Percentiles rank a stretch among this genome's conserved stretches.
Evolutionary conservation across 495 filamentous ascomycete genomes (phyloP).

Genomic region (Gamarada debralockiae): DNA sequence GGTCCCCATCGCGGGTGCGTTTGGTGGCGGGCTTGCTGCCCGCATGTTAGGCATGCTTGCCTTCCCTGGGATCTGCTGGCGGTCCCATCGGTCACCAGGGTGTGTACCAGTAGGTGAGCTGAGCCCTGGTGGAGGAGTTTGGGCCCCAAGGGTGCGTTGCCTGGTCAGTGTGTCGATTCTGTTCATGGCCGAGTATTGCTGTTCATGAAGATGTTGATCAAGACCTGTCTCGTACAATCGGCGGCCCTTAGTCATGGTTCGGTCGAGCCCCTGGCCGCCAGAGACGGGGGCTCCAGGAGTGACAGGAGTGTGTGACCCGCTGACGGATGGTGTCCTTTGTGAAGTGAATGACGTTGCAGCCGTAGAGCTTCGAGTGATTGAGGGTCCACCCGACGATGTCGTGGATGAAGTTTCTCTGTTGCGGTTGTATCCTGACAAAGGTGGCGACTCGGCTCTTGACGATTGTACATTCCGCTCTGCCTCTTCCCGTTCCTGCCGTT

Average conservation of each 20-base stretch:
- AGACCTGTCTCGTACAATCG: slow-evolving; percentile 84
- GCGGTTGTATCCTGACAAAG: slow-evolving; percentile 57
- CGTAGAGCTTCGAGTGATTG: slow-evolving; percentile 71
- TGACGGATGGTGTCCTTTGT: slow-evolving; percentile 50
- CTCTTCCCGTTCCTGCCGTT: slow-evolving; percentile 27
- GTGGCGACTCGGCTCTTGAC: slow-evolving; percentile 55
- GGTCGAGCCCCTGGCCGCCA: slow-evolving; percentile 32
- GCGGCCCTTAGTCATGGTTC: slow-evolving; percentile 59
- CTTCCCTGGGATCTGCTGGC: slow-evolving; percentile 27
- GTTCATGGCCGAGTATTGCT: slow-evolving; percentile 71
- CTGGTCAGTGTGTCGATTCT: slow-evolving; percentile 71
- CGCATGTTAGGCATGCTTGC: slow-evolving; percentile 31
- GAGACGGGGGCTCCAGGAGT: slow-evolving; percentile 28
- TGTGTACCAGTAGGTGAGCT: slow-evolving; percentile 47
- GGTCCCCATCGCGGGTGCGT: slow-evolving; percentile 26
- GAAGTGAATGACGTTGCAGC: slow-evolving; percentile 92
- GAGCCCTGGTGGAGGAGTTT: slow-evolving; percentile 39
- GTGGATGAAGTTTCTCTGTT: slow-evolving; percentile 86
- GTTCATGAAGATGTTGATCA: slow-evolving; percentile 74
- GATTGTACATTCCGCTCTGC: slow-evolving; percentile 36
- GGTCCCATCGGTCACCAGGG: slow-evolving; percentile 53
- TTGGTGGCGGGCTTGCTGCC: slow-evolving; percentile 48
- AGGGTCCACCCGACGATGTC: slow-evolving; percentile 65
- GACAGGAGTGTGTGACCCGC: slow-evolving; percentile 39
- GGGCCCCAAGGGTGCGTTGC: slow-evolving; percentile 46